Base-by-base conservation (phyloP, 225 moss, liverwort and hornwort genomes). In the Takakia lepidozioides region DNA sequence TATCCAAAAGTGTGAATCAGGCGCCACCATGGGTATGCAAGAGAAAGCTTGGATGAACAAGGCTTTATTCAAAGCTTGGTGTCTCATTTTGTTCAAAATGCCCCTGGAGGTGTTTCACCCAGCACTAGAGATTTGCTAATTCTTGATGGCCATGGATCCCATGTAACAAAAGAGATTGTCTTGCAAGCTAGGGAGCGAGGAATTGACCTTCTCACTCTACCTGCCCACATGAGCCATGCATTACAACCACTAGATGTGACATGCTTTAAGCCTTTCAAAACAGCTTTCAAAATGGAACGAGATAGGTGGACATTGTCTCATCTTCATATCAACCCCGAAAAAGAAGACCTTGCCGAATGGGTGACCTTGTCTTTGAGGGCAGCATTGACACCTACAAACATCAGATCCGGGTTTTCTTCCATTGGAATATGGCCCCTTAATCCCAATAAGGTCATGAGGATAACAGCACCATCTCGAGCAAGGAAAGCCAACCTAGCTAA, bases 231-330 rank as follows among this genome's bases (percentile, higher is more conserved):
- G 1, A 46, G 22, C n/a, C 57, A 47, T 27, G 25, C n/a, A 6
- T 10, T 57, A 1, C 55, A 55, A 19, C 42, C 42, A 0, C 27
- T 57, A 6, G 20, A 43, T 16, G 36, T 42, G 3, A 7, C 32
- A 8, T 46, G 45, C 14, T 57, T 57, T 19, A 45, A 35, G 10
- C 27, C 23, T 1, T 26, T 52, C 16, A 39, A 52, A 16, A 10
- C 4, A 15, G n/a, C 37, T 23, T 52, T 52, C 6, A 15, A 3
- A 24, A 16, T 19, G 8, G 15, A 5, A 3, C 23, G 13, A 25
- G 5, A 52, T 25, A 25, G 3, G 5, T 39, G 52, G 38, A 18
- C 11, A 3, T 24, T 52, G 2, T 1, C 11, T 23, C 23, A 19
- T 6, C 13, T 23, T 4, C 1, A 15, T 14, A 2, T 5, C 14